A percentile compares a stretch with the other conserved stretches of the same genome.
These are phyloP conservation scores for Arctostaphylos glauca DNA, from an alignment of 148 eudicot genomes.

Conservation along the genomic window DNA sequence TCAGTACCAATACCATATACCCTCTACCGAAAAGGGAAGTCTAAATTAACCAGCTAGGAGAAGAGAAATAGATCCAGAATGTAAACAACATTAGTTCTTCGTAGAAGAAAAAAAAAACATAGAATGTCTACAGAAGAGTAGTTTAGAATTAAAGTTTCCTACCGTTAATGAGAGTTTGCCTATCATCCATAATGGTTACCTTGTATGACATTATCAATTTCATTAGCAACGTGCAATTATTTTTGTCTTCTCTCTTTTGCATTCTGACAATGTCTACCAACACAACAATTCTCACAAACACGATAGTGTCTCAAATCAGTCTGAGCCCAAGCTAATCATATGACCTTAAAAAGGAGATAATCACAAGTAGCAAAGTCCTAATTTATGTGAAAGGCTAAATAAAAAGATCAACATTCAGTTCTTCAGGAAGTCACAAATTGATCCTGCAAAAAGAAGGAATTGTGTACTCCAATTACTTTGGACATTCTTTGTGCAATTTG, in stretches of 20 bases:
- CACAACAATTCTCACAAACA: neutral
- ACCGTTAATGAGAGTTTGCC: neutral
- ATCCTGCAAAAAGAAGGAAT: neutral
- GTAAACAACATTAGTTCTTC: neutral
- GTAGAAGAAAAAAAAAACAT: neutral
- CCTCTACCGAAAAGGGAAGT: neutral
- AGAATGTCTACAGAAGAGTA: neutral
- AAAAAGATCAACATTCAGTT: neutral
- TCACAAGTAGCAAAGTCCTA: neutral
- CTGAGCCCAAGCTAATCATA: neutral
- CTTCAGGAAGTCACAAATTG: neutral
- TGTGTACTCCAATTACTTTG: neutral
- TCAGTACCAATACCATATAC: neutral
- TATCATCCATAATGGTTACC: neutral
- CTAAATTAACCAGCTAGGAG: neutral
- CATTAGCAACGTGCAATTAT: neutral
- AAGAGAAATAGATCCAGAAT: neutral
- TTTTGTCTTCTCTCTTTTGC: neutral
- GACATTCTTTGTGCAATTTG: neutral
- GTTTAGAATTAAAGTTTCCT: neutral
- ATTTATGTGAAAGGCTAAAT: neutral
- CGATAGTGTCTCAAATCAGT: neutral
- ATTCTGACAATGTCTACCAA: neutral
- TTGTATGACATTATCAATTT: neutral
- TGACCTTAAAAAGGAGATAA: neutral